A percentile compares a stretch with the other conserved stretches of the same genome.
These are phyloP conservation scores for Phytophthora vignae DNA, from an alignment of 352 stramenopile genomes.

Conservation along the genomic window DNA sequence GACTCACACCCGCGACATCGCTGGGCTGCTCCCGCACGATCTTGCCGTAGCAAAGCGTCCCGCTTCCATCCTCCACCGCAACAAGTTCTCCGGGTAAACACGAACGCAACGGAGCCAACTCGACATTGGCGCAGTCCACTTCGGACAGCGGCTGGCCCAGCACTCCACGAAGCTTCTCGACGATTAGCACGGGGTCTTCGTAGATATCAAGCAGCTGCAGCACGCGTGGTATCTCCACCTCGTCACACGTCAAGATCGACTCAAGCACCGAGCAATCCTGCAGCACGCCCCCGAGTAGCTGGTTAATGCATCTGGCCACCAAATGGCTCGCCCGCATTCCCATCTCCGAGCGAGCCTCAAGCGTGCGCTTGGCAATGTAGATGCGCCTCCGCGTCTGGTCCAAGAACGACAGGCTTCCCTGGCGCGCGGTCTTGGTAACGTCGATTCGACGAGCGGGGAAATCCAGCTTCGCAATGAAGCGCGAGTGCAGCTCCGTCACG, in stretches of 20 bases:
- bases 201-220: conserved; percentile 71
- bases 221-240: conserved; percentile 54
- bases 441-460: conserved; percentile 58
- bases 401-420: conserved; percentile 70
- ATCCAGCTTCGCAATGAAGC: conserved; percentile 70
- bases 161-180: conserved; percentile 72
- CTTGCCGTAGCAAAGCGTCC: conserved; percentile 67
- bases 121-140: conserved; percentile 52
- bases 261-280: conserved; percentile 73
- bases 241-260: conserved; percentile 67
- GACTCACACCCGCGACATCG: conserved; percentile 49
- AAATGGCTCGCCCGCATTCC: conserved; percentile 63
- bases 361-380: conserved; percentile 58
- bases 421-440: conserved; percentile 64
- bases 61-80: conserved; percentile 53
- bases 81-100: conserved; percentile 77
- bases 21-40: conserved; percentile 55
- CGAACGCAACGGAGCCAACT: conserved; percentile 71
- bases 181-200: conserved; percentile 67
- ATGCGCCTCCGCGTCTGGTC: conserved; percentile 49
- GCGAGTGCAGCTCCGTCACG: conserved; percentile 60
- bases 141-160: conserved; percentile 63
- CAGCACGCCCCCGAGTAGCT: conserved; percentile 65
- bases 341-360: conserved; percentile 37
- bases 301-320: conserved; percentile 73